Evolutionary conservation across 176 grass and related monocot species (phyloP), one percentile per base, ranked within the genome.

Genomic region (Pharus latifolius): DNA sequence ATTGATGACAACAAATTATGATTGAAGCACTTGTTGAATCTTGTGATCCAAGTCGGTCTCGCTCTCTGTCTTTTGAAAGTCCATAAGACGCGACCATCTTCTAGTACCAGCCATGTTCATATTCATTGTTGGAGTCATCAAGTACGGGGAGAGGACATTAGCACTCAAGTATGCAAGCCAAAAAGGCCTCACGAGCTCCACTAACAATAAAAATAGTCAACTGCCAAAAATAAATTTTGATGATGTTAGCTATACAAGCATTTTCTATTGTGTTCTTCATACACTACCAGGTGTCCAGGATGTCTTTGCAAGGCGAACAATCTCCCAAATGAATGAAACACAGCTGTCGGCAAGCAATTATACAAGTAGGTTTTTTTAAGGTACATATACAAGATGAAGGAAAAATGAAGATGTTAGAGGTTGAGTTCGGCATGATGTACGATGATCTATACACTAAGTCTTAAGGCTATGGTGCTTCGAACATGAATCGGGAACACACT

Each of bases 131-230:
- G 70, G 70, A 60, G 59, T 59, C 28, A 48, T 73, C 24, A 73
- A 31, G 54, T 73, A 73, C 23, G 54, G 69, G 5, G 67, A 71
- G 49, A 71, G 67, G 34, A 56, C 67, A 56, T 31, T 17, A 52
- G 69, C 53, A 22, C 70, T 73, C 1, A 34, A 33, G 54, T 48
- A 4, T 0, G 40, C 37, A 0, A 32, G n/a, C 41, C 26, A 3
- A 15, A 33, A 45, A 45, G 19, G 18, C 7, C n/a, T 7, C 14
- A 5, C 1, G 17, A 37, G 17, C 3, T 22, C n/a, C 57, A 29
- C 0, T 3, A 8, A 29, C 5, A 16, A 17, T 5, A 49, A 23
- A 40, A 11, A 4, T 37, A 1, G n/a, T n/a, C n/a, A n/a, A n/a
- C n/a, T n/a, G n/a, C 34, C 15, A 35, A 15, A 54, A 15, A 1